These are phyloP conservation scores for Magnolia changhungtana DNA, from an alignment of 164 flowering plant species.

Conservation along the genomic window DNA sequence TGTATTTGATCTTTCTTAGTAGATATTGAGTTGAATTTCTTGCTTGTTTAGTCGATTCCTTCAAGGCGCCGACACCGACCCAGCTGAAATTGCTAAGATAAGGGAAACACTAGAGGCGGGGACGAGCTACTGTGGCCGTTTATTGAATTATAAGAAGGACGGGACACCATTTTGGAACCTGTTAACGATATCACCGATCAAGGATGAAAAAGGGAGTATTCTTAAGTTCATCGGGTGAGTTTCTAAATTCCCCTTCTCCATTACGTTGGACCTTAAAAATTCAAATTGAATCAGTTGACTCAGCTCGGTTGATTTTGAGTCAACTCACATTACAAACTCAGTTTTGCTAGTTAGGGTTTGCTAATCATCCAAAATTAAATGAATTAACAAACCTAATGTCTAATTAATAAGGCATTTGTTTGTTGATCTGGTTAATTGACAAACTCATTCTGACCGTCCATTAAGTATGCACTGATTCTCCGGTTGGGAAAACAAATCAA, in stretches of 20 bases:
- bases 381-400: no score
- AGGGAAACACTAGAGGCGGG: slow-evolving; percentile 65
- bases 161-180: slow-evolving; percentile 96
- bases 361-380: no score
- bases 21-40: not conserved
- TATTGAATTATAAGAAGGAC: slow-evolving; percentile 95
- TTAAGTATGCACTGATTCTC: no score
- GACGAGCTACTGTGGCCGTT: slow-evolving; percentile 70
- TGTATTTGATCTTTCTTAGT: not conserved
- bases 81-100: slow-evolving; percentile 71
- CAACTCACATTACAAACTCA: no score
- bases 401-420: no score
- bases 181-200: slow-evolving; percentile 93
- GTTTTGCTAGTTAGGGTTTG: no score
- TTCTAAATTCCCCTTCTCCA: not conserved
- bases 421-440: no score
- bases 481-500: no score
- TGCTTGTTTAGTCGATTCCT: slow-evolving; percentile 65
- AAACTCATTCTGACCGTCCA: no score
- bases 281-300: not conserved
- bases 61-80: slow-evolving; percentile 87
- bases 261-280: not conserved
- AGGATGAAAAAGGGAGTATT: slow-evolving; percentile 75
- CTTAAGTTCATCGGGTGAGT: slow-evolving; percentile 95
- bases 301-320: not conserved